These are phyloP conservation scores for Ceratocystis cubensis DNA, from an alignment of 2,329 filamentous ascomycete genomes.

Conservation along the genomic window DNA sequence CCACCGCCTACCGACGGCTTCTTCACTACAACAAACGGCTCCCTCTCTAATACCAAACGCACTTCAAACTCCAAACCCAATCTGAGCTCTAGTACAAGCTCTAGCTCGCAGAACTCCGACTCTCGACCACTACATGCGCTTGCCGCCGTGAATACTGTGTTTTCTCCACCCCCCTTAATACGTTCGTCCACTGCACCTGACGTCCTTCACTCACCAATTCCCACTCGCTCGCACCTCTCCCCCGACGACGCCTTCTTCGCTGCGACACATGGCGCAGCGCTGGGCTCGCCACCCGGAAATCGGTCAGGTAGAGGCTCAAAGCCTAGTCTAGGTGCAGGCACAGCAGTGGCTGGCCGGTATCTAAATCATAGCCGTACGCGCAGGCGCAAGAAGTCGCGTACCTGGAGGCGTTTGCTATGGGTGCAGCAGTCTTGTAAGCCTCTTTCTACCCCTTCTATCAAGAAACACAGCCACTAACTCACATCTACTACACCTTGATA, in stretches of 20 bases:
- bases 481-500: slow-evolving; percentile 27
- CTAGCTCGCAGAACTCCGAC: slow-evolving; percentile 23
- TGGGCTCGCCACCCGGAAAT: slow-evolving; percentile 38
- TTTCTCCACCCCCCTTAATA: slow-evolving; percentile 4
- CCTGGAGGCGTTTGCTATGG: slow-evolving; percentile 95
- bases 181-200: slow-evolving; percentile 13
- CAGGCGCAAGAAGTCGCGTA: slow-evolving; percentile 54
- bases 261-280: slow-evolving; percentile 23
- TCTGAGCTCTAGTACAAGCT: background rate
- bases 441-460: slow-evolving; percentile 28
- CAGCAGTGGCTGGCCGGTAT: slow-evolving; percentile 33
- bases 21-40: slow-evolving; percentile 33
- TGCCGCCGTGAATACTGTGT: background rate
- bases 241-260: slow-evolving; percentile 72
- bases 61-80: background rate
- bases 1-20: slow-evolving; percentile 61
- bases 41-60: background rate
- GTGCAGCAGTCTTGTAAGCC: slow-evolving; percentile 82
- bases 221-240: slow-evolving; percentile 52
- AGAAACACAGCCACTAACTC: background rate
- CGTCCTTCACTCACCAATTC: slow-evolving; percentile 30
- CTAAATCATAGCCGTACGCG: slow-evolving; percentile 47
- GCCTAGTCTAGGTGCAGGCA: slow-evolving; percentile 27
- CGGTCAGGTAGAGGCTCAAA: slow-evolving; percentile 21
- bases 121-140: background rate